Conservation (phyloP, 306 rosid species). For the Rosa rugosa region DNA sequence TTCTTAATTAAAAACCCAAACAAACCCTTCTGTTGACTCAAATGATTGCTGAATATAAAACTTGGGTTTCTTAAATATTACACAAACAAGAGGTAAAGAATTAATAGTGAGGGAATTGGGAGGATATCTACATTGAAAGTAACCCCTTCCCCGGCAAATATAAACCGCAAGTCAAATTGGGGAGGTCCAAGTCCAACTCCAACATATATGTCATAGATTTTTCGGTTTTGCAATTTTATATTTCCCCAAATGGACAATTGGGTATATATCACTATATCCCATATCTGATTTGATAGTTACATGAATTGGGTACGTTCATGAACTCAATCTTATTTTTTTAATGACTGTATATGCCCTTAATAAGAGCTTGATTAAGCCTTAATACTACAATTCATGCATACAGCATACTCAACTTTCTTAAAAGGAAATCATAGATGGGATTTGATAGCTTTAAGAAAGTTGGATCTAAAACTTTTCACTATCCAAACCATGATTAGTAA, state of each 20-base stretch:
- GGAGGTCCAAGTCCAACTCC: slow-evolving; percentile 12
- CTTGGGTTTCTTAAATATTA: slow-evolving; percentile 26
- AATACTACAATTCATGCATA: background rate
- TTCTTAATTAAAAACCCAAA: too few species aligned
- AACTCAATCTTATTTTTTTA: background rate
- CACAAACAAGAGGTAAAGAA: slow-evolving; percentile 7
- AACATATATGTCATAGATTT: background rate
- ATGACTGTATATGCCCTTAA: background rate
- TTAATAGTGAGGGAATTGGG: slow-evolving; percentile 8
- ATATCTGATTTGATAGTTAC: slow-evolving; percentile 12
- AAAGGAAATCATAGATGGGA: background rate
- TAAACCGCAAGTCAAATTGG: background rate
- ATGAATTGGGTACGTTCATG: slow-evolving; percentile 7
- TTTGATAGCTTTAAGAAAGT: background rate
- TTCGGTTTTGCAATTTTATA: background rate
- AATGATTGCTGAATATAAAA: slow-evolving; percentile 38
- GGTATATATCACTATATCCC: background rate
- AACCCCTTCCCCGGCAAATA: slow-evolving; percentile 9
- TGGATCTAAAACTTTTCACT: background rate
- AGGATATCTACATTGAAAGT: slow-evolving; percentile 21
- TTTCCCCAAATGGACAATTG: background rate
- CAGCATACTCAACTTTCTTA: background rate
- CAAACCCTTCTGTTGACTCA: slow-evolving; percentile 35
- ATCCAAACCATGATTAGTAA: slow-evolving; percentile 7
- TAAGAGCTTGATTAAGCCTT: background rate